Percentiles rank a stretch among this genome's conserved stretches.
These are phyloP conservation scores for Globisporangium spiculum DNA, from an alignment of 352 stramenopile species.

Conservation along the genomic window DNA sequence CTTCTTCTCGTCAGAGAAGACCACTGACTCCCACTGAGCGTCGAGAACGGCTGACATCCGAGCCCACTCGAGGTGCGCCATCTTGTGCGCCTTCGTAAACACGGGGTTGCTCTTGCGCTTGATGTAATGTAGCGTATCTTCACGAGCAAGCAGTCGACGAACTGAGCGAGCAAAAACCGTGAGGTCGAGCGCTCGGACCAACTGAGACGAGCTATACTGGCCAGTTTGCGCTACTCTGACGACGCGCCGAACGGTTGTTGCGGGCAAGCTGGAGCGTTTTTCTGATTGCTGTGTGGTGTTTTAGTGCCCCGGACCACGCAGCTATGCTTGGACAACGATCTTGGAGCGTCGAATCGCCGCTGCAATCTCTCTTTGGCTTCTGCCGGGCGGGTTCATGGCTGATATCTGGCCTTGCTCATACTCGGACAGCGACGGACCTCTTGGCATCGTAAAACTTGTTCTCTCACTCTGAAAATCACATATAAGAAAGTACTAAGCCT, in stretches of 20 bases:
- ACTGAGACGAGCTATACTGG: too few species aligned
- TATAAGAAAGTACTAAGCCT: too few species aligned
- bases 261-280: too few species aligned
- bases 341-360: not conserved
- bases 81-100: not conserved
- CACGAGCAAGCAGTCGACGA: not conserved
- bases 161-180: not conserved
- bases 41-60: not conserved
- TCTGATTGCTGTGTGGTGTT: not conserved
- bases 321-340: not conserved
- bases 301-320: not conserved
- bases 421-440: too few species aligned
- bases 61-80: not conserved
- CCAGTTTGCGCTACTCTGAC: too few species aligned
- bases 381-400: too few species aligned
- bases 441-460: too few species aligned
- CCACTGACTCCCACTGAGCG: not conserved
- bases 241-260: too few species aligned
- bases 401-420: too few species aligned
- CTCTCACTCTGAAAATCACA: too few species aligned
- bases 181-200: too few species aligned
- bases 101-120: not conserved
- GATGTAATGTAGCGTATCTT: not conserved
- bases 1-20: slow-evolving; percentile 3
- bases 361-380: too few species aligned